Conservation (phyloP, 2,329 filamentous ascomycete species). For the Alternaria sp. region DNA sequence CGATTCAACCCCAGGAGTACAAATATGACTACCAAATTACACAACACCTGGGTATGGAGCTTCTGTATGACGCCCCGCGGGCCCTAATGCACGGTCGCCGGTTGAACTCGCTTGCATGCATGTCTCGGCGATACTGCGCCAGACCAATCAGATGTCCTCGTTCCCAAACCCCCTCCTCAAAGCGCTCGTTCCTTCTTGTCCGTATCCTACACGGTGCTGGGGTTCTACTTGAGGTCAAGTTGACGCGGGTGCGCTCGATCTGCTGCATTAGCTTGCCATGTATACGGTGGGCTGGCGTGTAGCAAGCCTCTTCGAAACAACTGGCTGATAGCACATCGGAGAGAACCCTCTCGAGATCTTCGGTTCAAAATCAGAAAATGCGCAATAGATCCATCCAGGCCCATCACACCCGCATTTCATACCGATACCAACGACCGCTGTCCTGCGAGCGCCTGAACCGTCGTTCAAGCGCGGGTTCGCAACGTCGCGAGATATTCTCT, state of each 20-base stretch:
- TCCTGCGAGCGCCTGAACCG: background rate
- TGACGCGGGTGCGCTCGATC: background rate
- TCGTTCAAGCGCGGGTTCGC: background rate
- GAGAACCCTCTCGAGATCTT: background rate
- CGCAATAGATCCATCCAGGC: background rate
- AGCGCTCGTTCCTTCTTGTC: background rate
- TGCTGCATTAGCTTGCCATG: background rate
- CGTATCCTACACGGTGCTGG: background rate
- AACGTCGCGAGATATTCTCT: background rate
- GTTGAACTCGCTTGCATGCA: constrained; percentile 1
- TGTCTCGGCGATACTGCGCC: background rate
- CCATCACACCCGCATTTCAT: background rate
- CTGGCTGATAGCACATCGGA: constrained; percentile 5
- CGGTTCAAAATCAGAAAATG: background rate
- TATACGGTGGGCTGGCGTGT: background rate
- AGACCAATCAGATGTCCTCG: background rate
- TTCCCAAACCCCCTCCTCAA: constrained; percentile 3
- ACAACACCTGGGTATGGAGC: background rate
- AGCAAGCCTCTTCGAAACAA: background rate
- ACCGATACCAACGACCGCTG: background rate
- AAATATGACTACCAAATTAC: background rate
- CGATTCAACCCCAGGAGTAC: background rate
- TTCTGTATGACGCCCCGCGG: background rate
- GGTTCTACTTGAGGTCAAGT: background rate
- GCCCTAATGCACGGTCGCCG: background rate